A percentile compares a stretch with the other conserved stretches of the same genome.
phyloP scores from a whole-genome alignment of 2,329 filamentous ascomycete species.

The Alternaria arbusti region DNA sequence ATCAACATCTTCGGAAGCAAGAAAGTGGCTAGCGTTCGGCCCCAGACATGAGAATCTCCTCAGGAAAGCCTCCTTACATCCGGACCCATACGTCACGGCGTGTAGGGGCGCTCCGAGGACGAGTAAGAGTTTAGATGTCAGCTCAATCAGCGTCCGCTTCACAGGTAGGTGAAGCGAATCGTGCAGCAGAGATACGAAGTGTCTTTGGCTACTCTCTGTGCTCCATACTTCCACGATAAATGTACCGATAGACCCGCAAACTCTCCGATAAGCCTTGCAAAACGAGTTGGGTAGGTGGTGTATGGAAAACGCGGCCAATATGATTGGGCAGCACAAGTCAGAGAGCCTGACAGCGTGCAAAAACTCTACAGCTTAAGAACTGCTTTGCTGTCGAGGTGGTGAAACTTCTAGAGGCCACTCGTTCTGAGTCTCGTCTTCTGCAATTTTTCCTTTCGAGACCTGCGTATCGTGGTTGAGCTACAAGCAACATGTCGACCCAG shows the following conservation, averaged over 20 bases:
- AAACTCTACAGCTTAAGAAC: not conserved
- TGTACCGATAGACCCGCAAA: constrained; percentile 3
- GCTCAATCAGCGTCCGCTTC: not conserved
- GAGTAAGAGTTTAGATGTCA: not conserved
- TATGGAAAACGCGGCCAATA: not conserved
- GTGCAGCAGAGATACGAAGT: not conserved
- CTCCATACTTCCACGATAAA: not conserved
- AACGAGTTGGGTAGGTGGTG: not conserved
- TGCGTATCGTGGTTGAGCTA: not conserved
- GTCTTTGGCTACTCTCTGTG: not conserved
- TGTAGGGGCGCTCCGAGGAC: not conserved
- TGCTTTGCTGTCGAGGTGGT: not conserved
- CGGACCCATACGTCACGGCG: not conserved
- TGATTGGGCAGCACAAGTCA: not conserved
- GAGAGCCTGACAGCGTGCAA: not conserved
- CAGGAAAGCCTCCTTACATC: not conserved
- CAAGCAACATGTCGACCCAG: not conserved
- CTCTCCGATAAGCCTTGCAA: not conserved
- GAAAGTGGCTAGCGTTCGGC: not conserved
- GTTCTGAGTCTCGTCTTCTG: not conserved
- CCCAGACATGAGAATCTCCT: not conserved
- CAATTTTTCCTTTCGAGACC: not conserved
- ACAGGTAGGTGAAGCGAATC: not conserved
- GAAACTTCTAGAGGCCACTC: not conserved
- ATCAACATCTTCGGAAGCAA: not conserved